Evolutionary conservation across 176 grass and related monocot species (phyloP), one percentile per base, ranked within the genome.

Genomic region (Avena atlantica): DNA sequence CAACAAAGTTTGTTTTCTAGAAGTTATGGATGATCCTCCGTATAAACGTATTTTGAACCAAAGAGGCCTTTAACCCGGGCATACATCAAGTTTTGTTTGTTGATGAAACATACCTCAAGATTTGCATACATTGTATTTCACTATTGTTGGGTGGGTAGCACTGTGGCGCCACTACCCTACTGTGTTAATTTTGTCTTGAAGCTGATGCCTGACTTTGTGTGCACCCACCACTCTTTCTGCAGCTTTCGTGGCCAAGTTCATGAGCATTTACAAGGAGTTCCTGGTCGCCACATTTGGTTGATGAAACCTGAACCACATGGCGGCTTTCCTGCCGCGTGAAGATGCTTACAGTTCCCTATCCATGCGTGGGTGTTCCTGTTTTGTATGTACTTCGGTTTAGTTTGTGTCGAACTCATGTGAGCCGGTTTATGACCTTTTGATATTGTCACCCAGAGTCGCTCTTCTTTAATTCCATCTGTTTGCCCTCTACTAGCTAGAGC

Each of bases 161-260:
- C 40, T 42, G 40, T 42, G 40, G 40, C 5, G 37, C 4, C 37
- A 0, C 37, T 40, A 40, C 37, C 37, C 37, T 40, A 42, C 40
- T 42, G 5, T 42, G 40, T 42, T 42, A 8, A 42, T 42, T 42
- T 1, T 42, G 40, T 42, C 40, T 42, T 42, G 24, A 69, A 19
- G 42, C n/a, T 80, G 78, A 64, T 12, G 27, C 63, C 47, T 37
- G 48, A 69, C 63, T 36, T 36, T 13, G 6, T 55, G 48, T 44
- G 55, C 51, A 51, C 51, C 16, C 50, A 34, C 37, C 27, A 55
- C 16, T 19, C 19, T 73, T 84, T 89, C 6, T 79, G 55, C 94
- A 99, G 97, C 97, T 74, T 99, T 99, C 11, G 94, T 99, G 40
- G 97, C 97, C 11, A 99, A 99, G 89, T 99, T 99, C 92, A 99